These are phyloP conservation scores for Parasarocladium wereldwijsianum DNA, from an alignment of 2,329 filamentous ascomycete species.

Conservation along the genomic window DNA sequence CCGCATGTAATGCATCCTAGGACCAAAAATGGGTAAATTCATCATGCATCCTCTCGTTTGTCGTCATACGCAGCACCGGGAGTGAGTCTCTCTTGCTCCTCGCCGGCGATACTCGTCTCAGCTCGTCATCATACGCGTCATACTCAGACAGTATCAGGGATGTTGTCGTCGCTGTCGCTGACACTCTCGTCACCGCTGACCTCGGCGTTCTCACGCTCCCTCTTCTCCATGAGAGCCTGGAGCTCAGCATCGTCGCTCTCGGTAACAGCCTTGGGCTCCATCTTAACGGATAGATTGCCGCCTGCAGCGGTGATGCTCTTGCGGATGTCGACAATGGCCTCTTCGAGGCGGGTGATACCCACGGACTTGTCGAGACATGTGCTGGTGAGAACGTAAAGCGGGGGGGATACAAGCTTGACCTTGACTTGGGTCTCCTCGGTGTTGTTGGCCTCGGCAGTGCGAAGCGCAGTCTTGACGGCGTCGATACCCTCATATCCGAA, in stretches of 20 bases:
- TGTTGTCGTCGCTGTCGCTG: conserved; percentile 86
- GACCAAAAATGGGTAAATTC: too few relatives aligned
- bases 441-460: conserved; percentile 84
- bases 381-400: conserved; percentile 89
- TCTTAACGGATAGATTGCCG: conserved; percentile 79
- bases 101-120: too few relatives aligned
- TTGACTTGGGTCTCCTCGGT: conserved; percentile 89
- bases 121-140: too few relatives aligned
- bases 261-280: conserved; percentile 98
- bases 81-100: too few relatives aligned
- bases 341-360: conserved; percentile 73
- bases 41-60: too few relatives aligned
- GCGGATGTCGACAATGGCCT: conserved; percentile 78
- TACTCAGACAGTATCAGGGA: conserved; percentile 24
- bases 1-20: too few relatives aligned
- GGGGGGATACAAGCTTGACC: conserved; percentile 95
- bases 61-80: too few relatives aligned
- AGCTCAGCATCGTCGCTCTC: conserved; percentile 96
- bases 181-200: conserved; percentile 95
- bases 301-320: conserved; percentile 64
- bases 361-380: conserved; percentile 86
- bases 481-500: conserved; percentile 97
- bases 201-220: conserved; percentile 92
- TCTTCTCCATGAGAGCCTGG: conserved; percentile 97
- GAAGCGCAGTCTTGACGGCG: conserved; percentile 84